Conservation (phyloP, 192 early-diverging fungal genomes). For the Cladochytrium replicatum region DNA sequence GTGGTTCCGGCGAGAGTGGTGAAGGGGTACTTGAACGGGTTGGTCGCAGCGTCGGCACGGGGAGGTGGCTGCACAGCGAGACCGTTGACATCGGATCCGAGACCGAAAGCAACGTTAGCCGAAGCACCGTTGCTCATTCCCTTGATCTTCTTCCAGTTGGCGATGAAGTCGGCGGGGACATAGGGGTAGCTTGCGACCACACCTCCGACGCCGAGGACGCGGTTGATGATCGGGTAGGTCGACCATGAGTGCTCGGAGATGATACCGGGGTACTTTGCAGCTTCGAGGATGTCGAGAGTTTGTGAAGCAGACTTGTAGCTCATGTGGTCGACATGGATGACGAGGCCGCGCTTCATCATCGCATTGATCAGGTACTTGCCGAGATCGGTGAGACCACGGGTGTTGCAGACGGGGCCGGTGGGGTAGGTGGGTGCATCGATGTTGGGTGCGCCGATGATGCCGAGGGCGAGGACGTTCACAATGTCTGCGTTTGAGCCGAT, state of each 20-base stretch:
- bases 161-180: neutral
- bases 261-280: neutral
- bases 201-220: neutral
- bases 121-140: neutral
- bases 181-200: neutral
- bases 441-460: neutral
- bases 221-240: neutral
- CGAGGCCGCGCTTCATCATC: neutral
- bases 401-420: conserved; percentile 1
- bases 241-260: conserved; percentile 1
- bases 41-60: neutral
- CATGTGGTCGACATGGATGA: conserved; percentile 4
- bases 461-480: neutral
- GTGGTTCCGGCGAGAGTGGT: conserved; percentile 2
- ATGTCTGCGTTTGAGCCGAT: neutral
- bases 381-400: neutral
- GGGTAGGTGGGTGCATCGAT: neutral
- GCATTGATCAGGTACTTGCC: neutral
- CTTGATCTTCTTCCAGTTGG: neutral
- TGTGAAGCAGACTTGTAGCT: neutral
- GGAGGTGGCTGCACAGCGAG: neutral
- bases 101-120: neutral
- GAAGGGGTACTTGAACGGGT: conserved; percentile 2
- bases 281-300: neutral
- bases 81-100: neutral